Conservation (phyloP, 306 rosid species). For the Senna tora region DNA sequence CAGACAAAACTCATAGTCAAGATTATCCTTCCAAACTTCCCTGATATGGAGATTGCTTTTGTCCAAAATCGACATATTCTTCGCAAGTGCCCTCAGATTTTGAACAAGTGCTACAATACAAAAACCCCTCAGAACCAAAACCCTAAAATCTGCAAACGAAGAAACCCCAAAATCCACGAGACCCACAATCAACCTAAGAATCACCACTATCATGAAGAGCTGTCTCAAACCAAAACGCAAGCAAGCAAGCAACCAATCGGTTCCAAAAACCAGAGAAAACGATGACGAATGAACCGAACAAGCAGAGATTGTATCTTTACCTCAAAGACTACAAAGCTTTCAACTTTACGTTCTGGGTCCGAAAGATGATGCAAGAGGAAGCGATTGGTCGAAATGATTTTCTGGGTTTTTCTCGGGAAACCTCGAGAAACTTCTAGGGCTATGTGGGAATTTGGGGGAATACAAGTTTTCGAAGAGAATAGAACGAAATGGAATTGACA, state of each 20-base stretch:
- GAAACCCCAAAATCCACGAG: background rate
- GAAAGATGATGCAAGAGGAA: background rate
- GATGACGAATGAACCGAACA: background rate
- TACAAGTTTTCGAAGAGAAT: background rate
- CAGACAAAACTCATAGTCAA: conserved; percentile 38
- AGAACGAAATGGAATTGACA: background rate
- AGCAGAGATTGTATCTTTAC: background rate
- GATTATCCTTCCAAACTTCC: conserved; percentile 52
- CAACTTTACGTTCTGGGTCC: background rate
- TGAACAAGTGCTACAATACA: conserved; percentile 14
- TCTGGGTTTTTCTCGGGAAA: background rate
- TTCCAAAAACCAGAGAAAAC: background rate
- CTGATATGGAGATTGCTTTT: conserved; percentile 42
- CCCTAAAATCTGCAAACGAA: conserved; percentile 37
- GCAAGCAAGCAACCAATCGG: conserved; percentile 24
- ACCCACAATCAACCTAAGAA: conserved; percentile 16
- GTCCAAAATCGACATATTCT: conserved; percentile 35
- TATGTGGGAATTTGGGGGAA: background rate
- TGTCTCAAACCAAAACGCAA: background rate
- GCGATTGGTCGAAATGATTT: background rate
- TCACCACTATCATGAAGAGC: background rate
- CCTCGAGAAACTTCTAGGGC: background rate
- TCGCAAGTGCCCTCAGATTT: background rate
- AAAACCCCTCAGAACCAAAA: conserved; percentile 26
- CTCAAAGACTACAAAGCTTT: background rate